phyloP scores from a whole-genome alignment of 768 basidiomycete genomes.

The Rickenella mellea region DNA sequence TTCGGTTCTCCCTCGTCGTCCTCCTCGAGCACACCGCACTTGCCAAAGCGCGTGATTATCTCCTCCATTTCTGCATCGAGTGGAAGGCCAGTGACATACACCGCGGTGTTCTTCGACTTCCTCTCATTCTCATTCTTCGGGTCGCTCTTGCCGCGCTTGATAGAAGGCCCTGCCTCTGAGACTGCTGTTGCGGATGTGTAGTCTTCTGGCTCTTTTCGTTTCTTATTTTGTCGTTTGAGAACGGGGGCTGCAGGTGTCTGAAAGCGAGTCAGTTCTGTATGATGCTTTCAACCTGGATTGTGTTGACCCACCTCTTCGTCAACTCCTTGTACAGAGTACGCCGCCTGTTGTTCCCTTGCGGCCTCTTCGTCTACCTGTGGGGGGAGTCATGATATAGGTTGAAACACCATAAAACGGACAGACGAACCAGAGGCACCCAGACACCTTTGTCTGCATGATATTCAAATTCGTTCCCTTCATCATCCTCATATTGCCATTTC shows the following conservation, averaged over 20 bases:
- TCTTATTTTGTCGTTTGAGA: constrained; percentile 69
- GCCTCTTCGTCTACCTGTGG: constrained; percentile 79
- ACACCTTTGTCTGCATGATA: constrained; percentile 66
- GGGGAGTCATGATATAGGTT: neutral
- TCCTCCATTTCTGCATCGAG: constrained; percentile 64
- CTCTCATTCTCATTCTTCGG: constrained; percentile 28
- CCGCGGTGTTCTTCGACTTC: constrained; percentile 85
- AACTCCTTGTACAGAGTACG: constrained; percentile 86
- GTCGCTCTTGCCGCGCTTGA: constrained; percentile 60
- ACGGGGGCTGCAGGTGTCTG: constrained; percentile 87
- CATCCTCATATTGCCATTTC: constrained; percentile 86
- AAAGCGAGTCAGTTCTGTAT: constrained; percentile 9
- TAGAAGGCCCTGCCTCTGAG: constrained; percentile 39
- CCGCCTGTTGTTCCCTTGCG: constrained; percentile 85
- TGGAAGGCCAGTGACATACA: constrained; percentile 84
- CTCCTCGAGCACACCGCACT: constrained; percentile 88
- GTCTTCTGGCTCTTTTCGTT: constrained; percentile 66
- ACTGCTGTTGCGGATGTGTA: constrained; percentile 48
- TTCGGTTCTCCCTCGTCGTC: constrained; percentile 88
- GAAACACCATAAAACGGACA: neutral
- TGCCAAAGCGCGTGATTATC: constrained; percentile 78
- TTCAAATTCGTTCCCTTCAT: constrained; percentile 86
- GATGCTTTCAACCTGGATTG: constrained; percentile 13
- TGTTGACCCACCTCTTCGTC: constrained; percentile 73
- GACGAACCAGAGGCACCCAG: constrained; percentile 80